Evolutionary conservation across 2,329 filamentous ascomycete genomes (phyloP), one percentile per base, ranked within the genome.

Genomic region (Tolypocladium ovalisporum): DNA sequence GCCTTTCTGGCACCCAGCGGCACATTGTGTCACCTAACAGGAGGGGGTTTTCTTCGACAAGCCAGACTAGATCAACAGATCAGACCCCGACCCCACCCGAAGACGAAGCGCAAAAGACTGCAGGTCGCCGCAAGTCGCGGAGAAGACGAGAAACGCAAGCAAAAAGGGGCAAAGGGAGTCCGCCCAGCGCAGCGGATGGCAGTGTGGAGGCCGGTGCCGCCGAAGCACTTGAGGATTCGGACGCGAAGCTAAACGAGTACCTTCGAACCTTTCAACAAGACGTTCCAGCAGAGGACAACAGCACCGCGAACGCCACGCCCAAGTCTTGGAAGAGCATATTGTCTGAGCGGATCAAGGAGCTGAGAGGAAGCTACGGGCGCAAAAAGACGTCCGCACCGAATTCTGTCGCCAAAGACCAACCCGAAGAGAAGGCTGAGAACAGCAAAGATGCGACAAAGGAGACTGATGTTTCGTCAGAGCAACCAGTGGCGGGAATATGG

Each of bases 401-500:
- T 7, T 4, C 9, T n/a, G 6, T n/a, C 5, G 9, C 4, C 10
- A 22, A 34, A 12, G 47, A n/a, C 19, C 17, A 32, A 17, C 27
- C 8, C 17, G 34, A 51, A 34, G 8, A 32, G 4, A 34, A 51
- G 27, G 12, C 29, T 9, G 27, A 13, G n/a, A 29, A 32, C 19
- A 8, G 32, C n/a, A 44, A 42, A 24, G 39, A 44, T 17, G 15
- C 19, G 10, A 22, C 36, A 2, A 27, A 35, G 29, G 53, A 54
- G 13, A 15, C 37, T 15, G 39, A 32, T 3, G 13, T 13, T 13
- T 19, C 3, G 6, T 7, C 52, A 8, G 52, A 37, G 22, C 10
- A 44, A 27, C 19, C 58, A 17, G 32, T 58, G 12, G 32, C 58
- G n/a, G 64, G 62, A 17, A 37, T 62, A 22, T 71, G 69, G 67